Conservation (phyloP, 169 alveolate species). For the Plasmodium inui region DNA sequence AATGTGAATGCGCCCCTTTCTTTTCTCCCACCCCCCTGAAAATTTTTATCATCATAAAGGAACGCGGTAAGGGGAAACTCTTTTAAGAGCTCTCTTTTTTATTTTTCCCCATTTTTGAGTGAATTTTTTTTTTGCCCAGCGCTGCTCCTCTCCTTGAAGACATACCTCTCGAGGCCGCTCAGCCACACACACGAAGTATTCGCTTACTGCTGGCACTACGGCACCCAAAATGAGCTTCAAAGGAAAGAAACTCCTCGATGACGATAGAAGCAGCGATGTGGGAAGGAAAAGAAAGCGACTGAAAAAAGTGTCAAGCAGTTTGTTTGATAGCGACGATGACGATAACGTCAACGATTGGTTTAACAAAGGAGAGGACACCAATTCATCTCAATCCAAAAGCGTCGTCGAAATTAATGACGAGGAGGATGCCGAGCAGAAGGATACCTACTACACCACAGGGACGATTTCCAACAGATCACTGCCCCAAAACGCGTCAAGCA, state of each 20-base stretch:
- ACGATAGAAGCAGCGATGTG: slow-evolving; percentile 13
- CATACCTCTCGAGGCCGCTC: background rate
- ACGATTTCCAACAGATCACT: background rate
- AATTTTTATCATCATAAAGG: background rate
- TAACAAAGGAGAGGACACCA: background rate
- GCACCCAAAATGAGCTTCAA: slow-evolving; percentile 48
- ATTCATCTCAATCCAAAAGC: background rate
- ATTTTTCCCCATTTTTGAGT: background rate
- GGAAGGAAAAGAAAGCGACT: slow-evolving; percentile 57
- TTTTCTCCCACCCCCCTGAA: background rate
- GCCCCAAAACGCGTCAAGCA: background rate
- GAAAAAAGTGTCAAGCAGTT: slow-evolving; percentile 33
- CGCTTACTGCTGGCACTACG: background rate
- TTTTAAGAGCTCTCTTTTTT: background rate
- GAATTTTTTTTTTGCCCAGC: background rate
- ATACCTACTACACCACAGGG: background rate
- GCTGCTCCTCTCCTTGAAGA: background rate
- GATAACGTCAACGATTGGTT: background rate
- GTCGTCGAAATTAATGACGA: slow-evolving; percentile 23
- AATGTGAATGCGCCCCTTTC: background rate
- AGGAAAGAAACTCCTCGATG: slow-evolving; percentile 9
- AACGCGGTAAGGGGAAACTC: background rate
- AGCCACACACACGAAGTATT: background rate
- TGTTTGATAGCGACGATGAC: slow-evolving; percentile 24
- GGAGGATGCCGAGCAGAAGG: background rate